Percentiles rank a stretch among this genome's conserved stretches.
phyloP scores from a whole-genome alignment of 805 yeast species.

The Suhomyces canberraensis region DNA sequence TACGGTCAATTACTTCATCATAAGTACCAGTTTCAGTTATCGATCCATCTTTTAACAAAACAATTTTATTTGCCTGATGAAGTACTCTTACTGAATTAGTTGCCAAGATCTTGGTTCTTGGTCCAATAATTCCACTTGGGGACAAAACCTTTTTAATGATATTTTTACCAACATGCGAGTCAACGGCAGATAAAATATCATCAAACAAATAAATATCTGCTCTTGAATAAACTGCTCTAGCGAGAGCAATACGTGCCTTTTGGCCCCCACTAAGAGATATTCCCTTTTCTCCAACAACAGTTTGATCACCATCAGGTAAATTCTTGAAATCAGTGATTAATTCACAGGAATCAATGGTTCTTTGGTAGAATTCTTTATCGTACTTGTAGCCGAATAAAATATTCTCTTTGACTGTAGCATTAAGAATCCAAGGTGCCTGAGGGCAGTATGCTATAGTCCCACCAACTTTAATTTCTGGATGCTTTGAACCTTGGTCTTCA shows the following conservation, averaged over 20 bases:
- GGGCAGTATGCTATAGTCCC: constrained; percentile 40
- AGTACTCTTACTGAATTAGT: constrained; percentile 38
- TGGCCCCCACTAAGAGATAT: constrained; percentile 43
- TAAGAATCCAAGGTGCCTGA: constrained; percentile 41
- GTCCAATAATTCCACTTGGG: constrained; percentile 28
- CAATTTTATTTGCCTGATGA: constrained; percentile 32
- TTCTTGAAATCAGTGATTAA: constrained; percentile 31
- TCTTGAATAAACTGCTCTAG: constrained; percentile 41
- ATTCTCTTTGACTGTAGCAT: constrained; percentile 38
- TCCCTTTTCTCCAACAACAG: constrained; percentile 45
- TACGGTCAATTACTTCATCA: constrained; percentile 16
- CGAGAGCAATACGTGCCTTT: constrained; percentile 40
- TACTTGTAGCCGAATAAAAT: constrained; percentile 34
- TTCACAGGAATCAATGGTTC: constrained; percentile 37
- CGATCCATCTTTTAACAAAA: constrained; percentile 25
- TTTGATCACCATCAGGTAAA: constrained; percentile 39
- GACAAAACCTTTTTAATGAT: constrained; percentile 31
- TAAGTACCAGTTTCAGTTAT: constrained; percentile 29
- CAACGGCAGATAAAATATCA: constrained; percentile 43
- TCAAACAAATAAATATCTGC: constrained; percentile 39
- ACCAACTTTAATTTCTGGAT: constrained; percentile 17
- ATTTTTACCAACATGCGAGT: constrained; percentile 39
- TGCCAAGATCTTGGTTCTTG: constrained; percentile 36
- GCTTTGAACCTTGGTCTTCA: background rate
- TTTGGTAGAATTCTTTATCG: constrained; percentile 30